Base-by-base conservation (phyloP, 805 yeast genomes). In the Ogataea nitratoaversa region DNA sequence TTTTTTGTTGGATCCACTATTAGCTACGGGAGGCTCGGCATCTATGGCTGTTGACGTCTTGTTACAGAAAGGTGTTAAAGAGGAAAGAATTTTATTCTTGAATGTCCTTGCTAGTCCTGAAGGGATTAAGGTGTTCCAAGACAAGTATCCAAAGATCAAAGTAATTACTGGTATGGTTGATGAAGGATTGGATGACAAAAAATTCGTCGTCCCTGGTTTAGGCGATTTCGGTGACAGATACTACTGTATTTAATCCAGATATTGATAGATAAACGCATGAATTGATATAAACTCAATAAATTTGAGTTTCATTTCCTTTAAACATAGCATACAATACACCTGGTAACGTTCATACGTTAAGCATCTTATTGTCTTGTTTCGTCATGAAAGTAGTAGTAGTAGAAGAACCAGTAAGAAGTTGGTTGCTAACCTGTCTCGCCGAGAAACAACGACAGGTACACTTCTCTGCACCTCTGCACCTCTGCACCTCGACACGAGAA, bases 151-250 rank as follows among this genome's bases (percentile, higher is more conserved):
- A 18, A 72, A 78, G 40, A 80, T 93, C 46, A 86, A 77, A 62
- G 85, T 93, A 57, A 86, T 93, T 54, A 90, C 98, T 25, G 99
- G 99, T 46, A 90, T 89, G 49, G 72, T 93, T 51, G 99, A 93
- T 62, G 80, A 82, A 56, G 84, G 84, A 41, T 72, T 93, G 57
- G 89, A 91, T 57, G 96, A 81, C 41, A 71, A 81, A 59, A 85
- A 83, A 66, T 89, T 82, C 64, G 84, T 93, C 52, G 79, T 79
- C 35, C 99, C 99, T 24, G 99, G 99, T 34, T 72, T 93, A 51
- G 99, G 99, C 58, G 99, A 93, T 60, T 93, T 93, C 58, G 99
- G 99, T 58, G 98, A 93, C 68, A 77, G 98, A 66, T 93, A 93
- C 68, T 93, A 91, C 70, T 87, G 96, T 68, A 78, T 87, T 47